These are phyloP conservation scores for Simplicillium aogashimaense DNA, from an alignment of 2,329 filamentous ascomycete species.

Conservation along the genomic window DNA sequence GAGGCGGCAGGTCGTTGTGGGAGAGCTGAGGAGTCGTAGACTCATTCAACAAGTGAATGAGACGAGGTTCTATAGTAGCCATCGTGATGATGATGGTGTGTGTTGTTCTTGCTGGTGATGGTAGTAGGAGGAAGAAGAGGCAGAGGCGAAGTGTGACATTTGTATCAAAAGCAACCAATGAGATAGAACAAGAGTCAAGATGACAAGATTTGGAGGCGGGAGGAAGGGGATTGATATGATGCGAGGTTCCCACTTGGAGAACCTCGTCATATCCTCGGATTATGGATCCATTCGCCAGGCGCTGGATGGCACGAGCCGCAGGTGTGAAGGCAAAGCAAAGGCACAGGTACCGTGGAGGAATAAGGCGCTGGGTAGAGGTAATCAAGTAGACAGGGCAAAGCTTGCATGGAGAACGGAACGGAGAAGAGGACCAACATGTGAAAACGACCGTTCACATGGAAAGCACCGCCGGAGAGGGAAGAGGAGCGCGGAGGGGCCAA, in stretches of 20 bases:
- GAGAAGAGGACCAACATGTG: too few species aligned
- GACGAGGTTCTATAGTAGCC: conserved; percentile 57
- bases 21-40: conserved; percentile 36
- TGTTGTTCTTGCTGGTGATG: conserved; percentile 18
- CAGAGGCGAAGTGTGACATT: not conserved
- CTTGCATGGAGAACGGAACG: too few species aligned
- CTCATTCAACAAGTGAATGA: conserved; percentile 56
- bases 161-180: too few species aligned
- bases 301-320: conserved; percentile 5
- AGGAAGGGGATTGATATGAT: conserved; percentile 1
- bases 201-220: not conserved
- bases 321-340: conserved; percentile 1
- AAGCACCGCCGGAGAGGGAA: too few species aligned
- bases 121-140: conserved; percentile 8
- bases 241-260: conserved; percentile 2
- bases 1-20: conserved; percentile 43
- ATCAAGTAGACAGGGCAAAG: too few species aligned
- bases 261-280: conserved; percentile 7
- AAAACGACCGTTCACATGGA: too few species aligned
- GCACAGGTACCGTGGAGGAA: not conserved
- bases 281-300: conserved; percentile 7
- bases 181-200: not conserved
- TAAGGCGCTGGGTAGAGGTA: not conserved
- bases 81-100: conserved; percentile 31
- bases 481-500: too few species aligned